Evolutionary conservation across 768 basidiomycete species (phyloP).

Genomic region (Lactarius evosmus): DNA sequence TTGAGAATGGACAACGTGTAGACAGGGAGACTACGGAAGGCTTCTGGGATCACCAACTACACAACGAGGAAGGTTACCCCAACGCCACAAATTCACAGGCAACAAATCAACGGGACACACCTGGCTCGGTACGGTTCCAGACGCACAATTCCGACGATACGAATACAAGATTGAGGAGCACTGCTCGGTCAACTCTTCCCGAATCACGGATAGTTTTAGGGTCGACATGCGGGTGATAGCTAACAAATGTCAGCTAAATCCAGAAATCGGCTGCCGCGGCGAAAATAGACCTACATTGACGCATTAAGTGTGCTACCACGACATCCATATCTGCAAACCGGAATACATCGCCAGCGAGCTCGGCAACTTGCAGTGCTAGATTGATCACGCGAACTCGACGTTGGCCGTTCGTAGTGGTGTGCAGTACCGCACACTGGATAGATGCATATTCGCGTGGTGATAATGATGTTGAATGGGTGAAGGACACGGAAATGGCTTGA

Average conservation of each 20-base stretch:
- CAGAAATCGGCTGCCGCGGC: slow-evolving; percentile 2
- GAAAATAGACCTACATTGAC: slow-evolving; percentile 58
- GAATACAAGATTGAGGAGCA: slow-evolving; percentile 79
- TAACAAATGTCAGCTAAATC: slow-evolving; percentile 34
- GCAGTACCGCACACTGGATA: slow-evolving; percentile 84
- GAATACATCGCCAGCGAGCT: slow-evolving; percentile 89
- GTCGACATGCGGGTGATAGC: slow-evolving; percentile 64
- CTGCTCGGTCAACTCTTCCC: slow-evolving; percentile 80
- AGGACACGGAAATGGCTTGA: slow-evolving; percentile 68
- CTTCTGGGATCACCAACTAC: slow-evolving; percentile 92
- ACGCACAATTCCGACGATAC: slow-evolving; percentile 86
- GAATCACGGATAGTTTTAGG: slow-evolving; percentile 66
- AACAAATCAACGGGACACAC: slow-evolving; percentile 40
- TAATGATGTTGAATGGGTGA: slow-evolving; percentile 69
- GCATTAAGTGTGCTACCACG: slow-evolving; percentile 65
- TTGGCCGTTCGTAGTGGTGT: slow-evolving; percentile 74
- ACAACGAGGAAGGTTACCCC: slow-evolving; percentile 20
- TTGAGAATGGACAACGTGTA: slow-evolving; percentile 82
- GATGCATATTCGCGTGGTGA: slow-evolving; percentile 70
- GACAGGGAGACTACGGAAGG: slow-evolving; percentile 81
- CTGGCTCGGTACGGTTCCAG: slow-evolving; percentile 72
- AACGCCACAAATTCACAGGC: slow-evolving; percentile 7
- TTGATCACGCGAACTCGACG: slow-evolving; percentile 85
- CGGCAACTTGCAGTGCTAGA: slow-evolving; percentile 74
- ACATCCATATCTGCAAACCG: slow-evolving; percentile 89